A percentile compares a stretch with the other conserved stretches of the same genome.
Conservation (phyloP, 2,329 filamentous ascomycete species). For the Aspergillus fumigatiaffinis region DNA sequence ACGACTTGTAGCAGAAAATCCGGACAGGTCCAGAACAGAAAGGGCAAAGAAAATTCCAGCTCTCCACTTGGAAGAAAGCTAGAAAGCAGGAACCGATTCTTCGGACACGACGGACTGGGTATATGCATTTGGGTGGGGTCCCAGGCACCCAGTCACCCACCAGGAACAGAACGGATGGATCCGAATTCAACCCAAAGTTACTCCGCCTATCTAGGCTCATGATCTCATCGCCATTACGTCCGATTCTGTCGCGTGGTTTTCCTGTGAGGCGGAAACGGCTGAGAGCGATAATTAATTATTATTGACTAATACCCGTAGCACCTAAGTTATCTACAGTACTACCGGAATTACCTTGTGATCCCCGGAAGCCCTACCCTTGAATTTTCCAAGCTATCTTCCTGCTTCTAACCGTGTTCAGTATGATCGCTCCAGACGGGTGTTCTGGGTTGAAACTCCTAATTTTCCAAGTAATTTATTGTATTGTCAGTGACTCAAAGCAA, state of each 20-base stretch:
- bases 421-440: not conserved
- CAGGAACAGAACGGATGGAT: slow-evolving; percentile 26
- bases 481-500: not conserved
- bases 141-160: not conserved
- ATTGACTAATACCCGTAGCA: too few species aligned
- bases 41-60: slow-evolving; percentile 9
- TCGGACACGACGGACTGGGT: slow-evolving; percentile 22
- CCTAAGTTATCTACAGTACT: not conserved
- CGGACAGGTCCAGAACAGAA: slow-evolving; percentile 10
- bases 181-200: slow-evolving; percentile 21
- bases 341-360: not conserved
- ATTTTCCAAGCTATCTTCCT: slow-evolving; percentile 2
- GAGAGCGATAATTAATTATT: not conserved
- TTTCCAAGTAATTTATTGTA: not conserved
- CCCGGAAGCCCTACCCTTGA: slow-evolving; percentile 6
- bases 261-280: not conserved
- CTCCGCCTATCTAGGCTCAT: slow-evolving; percentile 11
- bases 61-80: slow-evolving; percentile 18
- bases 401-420: slow-evolving; percentile 2
- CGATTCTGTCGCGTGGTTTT: slow-evolving; percentile 18
- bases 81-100: slow-evolving; percentile 29
- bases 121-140: slow-evolving; percentile 24
- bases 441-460: not conserved
- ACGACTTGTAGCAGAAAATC: not conserved
- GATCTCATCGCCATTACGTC: slow-evolving; percentile 10